Evolutionary conservation across 1,284 basidiomycete species (phyloP), one percentile per base, ranked within the genome.

Genomic region (Cryptococcus hybrid): DNA sequence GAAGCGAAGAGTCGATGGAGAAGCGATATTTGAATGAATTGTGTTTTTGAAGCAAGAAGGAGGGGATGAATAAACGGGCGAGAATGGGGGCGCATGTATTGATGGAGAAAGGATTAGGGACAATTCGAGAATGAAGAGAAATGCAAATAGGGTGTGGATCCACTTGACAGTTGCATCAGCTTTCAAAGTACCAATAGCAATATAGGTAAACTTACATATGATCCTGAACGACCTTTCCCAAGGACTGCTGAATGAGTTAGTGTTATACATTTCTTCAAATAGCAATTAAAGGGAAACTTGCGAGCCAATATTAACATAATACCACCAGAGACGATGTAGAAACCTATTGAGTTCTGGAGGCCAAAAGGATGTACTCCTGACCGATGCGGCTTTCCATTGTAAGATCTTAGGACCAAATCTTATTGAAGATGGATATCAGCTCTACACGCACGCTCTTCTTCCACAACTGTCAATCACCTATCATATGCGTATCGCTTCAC

Each of bases 401-500:
- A 90, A 64, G 2, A 87, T 85, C 36, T 85, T 84, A 3, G 88
- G 85, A 0, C 90, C 90, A 68, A 93, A 93, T 58, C 89, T 83
- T 61, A 15, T 13, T 12, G 2, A 30, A n/a, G 15, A 30, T 48
- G 35, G n/a, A n/a, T n/a, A 34, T 48, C 5, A 35, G 47, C 30
- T 24, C 47, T 24, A 13, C n/a, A n/a, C n/a, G n/a, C n/a, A 15
- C 5, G 11, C 35, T 9, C 15, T n/a, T 1, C 30, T 0, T 13
- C 11, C 12, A 56, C 56, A 87, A 88, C 84, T 81, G 6, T 6
- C 6, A 5, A 3, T 44, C 12, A 77, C 72, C 77, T 66, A 52
- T 94, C 91, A 73, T 94, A 94, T 0, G 90, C 91, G 78, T 90
- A 92, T 48, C 90, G 79, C 57, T 86, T 86, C 1, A 85, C 81